A percentile compares a stretch with the other conserved stretches of the same genome.
phyloP scores from a whole-genome alignment of 305 asterid genomes.

The Solanum hybrid region DNA sequence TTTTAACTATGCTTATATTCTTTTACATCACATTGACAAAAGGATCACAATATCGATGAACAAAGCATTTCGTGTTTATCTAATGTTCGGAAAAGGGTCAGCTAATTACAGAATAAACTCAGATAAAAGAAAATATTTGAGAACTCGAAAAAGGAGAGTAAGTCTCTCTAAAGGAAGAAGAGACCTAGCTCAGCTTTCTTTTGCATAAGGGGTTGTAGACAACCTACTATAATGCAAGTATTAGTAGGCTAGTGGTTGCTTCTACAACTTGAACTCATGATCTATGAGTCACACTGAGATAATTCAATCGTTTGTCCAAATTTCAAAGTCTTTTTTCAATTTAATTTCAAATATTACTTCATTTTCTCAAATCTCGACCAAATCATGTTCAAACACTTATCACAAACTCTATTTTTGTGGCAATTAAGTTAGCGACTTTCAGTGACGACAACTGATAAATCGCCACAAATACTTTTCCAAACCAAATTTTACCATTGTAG shows the following conservation, averaged over 20 bases:
- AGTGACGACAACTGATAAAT: not conserved
- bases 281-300: rapidly evolving
- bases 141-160: rapidly evolving
- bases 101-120: rapidly evolving
- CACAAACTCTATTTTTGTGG: not conserved
- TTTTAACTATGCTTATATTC: not conserved
- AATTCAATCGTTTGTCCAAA: rapidly evolving
- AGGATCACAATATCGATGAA: not conserved
- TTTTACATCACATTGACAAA: not conserved
- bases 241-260: not conserved
- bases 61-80: not conserved
- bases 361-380: not conserved
- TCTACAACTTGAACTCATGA: not conserved
- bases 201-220: too few relatives aligned
- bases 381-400: not conserved
- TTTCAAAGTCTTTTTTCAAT: not conserved
- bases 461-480: not conserved
- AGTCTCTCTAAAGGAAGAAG: too few relatives aligned
- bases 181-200: too few relatives aligned
- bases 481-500: not conserved
- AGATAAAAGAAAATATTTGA: not conserved
- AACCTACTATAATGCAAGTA: not conserved
- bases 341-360: not conserved
- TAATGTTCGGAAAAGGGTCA: not conserved
- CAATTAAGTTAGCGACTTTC: not conserved